Conservation (phyloP, 2,329 filamentous ascomycete species). For the Lecanicillium sp. region DNA sequence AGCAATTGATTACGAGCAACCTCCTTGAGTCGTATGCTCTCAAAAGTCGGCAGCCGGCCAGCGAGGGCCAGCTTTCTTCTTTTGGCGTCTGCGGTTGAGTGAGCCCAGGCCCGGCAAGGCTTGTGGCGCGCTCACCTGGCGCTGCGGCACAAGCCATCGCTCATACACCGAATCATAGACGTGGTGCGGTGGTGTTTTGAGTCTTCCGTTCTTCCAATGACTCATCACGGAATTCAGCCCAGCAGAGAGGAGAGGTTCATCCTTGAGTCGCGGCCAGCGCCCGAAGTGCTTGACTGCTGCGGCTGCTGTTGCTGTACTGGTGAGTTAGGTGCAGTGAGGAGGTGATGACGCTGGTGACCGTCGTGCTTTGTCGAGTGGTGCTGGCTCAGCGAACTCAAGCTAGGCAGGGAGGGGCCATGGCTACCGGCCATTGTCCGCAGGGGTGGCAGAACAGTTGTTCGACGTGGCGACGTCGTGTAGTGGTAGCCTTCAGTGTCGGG, state of each 20-base stretch:
- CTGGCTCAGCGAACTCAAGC: slow-evolving; percentile 19
- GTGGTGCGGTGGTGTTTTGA: background rate
- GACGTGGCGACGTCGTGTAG: slow-evolving; percentile 53
- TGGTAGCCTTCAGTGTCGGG: slow-evolving; percentile 64
- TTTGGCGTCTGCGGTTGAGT: background rate
- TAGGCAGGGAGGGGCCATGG: slow-evolving; percentile 22
- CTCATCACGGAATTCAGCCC: background rate
- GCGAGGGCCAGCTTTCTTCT: no score
- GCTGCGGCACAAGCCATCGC: background rate
- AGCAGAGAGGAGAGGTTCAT: slow-evolving; percentile 23
- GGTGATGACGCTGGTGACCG: slow-evolving; percentile 16
- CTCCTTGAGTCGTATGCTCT: no score
- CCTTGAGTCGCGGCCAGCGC: slow-evolving; percentile 18
- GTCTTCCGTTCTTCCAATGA: background rate
- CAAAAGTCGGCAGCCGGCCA: no score
- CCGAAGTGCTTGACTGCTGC: background rate
- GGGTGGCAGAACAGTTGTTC: slow-evolving; percentile 29
- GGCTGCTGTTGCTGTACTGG: slow-evolving; percentile 17
- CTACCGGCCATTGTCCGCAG: slow-evolving; percentile 18
- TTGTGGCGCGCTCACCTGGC: slow-evolving; percentile 5
- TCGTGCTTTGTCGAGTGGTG: slow-evolving; percentile 9
- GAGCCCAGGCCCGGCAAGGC: background rate
- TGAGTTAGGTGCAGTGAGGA: slow-evolving; percentile 25
- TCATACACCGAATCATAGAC: background rate
- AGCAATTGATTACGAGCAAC: no score